phyloP scores from a whole-genome alignment of 257 asterid species.

The Penstemon barbatus region DNA sequence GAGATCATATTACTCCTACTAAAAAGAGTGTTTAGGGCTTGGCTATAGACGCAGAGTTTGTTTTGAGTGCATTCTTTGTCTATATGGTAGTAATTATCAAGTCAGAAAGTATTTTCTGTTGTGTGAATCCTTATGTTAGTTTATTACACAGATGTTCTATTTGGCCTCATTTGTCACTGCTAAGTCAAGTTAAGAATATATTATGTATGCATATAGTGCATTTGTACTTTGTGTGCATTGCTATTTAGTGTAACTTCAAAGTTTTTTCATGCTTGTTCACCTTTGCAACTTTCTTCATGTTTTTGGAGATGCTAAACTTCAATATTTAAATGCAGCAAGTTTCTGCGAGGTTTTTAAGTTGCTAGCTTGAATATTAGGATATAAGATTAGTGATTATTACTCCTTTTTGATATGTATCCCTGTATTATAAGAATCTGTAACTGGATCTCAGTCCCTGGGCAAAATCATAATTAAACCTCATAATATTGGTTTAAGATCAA shows the following conservation, averaged over 20 bases:
- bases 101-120: background rate
- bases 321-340: too few species aligned
- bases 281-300: background rate
- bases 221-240: background rate
- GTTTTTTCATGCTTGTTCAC: background rate
- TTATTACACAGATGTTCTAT: background rate
- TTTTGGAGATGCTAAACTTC: background rate
- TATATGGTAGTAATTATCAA: background rate
- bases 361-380: too few species aligned
- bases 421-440: background rate
- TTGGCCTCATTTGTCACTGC: background rate
- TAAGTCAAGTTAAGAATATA: background rate
- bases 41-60: background rate
- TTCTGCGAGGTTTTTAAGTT: too few species aligned
- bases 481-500: background rate
- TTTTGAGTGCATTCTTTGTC: background rate
- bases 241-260: too few species aligned
- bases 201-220: background rate
- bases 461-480: background rate
- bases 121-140: background rate
- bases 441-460: background rate
- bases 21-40: background rate
- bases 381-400: background rate
- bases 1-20: too few species aligned
- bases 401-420: background rate